These are phyloP conservation scores for Uncinocarpus reesii DNA, from an alignment of 2,329 filamentous ascomycete genomes.

Conservation along the genomic window DNA sequence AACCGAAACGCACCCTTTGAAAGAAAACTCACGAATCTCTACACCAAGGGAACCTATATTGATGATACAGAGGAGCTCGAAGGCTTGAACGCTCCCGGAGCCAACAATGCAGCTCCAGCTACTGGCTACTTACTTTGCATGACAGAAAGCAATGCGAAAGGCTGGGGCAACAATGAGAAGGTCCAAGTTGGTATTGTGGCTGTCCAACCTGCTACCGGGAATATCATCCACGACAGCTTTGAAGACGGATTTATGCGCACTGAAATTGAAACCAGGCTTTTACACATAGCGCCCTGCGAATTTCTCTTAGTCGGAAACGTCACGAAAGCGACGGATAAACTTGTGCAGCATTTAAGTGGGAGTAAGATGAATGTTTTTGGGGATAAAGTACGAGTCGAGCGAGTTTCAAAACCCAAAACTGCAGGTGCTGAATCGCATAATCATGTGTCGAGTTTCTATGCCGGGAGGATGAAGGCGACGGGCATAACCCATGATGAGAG, in stretches of 20 bases:
- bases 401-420: conserved; percentile 63
- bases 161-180: conserved; percentile 78
- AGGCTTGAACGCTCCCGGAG: conserved; percentile 28
- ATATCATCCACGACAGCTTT: conserved; percentile 91
- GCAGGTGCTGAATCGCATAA: conserved; percentile 76
- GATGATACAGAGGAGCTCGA: conserved; percentile 81
- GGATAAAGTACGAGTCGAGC: conserved; percentile 77
- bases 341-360: conserved; percentile 79
- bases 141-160: conserved; percentile 71
- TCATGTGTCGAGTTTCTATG: conserved; percentile 88
- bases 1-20: conserved; percentile 89
- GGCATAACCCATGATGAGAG: conserved; percentile 44
- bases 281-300: conserved; percentile 93
- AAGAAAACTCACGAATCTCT: conserved; percentile 86
- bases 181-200: conserved; percentile 86
- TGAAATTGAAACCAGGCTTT: conserved; percentile 86
- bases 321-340: conserved; percentile 82
- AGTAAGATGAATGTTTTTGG: conserved; percentile 87
- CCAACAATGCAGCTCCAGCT: conserved; percentile 47
- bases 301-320: conserved; percentile 86
- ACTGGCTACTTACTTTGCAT: conserved; percentile 89
- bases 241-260: conserved; percentile 96
- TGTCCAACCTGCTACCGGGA: conserved; percentile 89
- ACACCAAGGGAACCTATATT: conserved; percentile 96
- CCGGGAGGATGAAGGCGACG: conserved; percentile 62